Percentiles rank a stretch among this genome's conserved stretches.
Evolutionary conservation across 306 rosid genomes (phyloP).

Genomic region (Begonia peltatifolia): DNA sequence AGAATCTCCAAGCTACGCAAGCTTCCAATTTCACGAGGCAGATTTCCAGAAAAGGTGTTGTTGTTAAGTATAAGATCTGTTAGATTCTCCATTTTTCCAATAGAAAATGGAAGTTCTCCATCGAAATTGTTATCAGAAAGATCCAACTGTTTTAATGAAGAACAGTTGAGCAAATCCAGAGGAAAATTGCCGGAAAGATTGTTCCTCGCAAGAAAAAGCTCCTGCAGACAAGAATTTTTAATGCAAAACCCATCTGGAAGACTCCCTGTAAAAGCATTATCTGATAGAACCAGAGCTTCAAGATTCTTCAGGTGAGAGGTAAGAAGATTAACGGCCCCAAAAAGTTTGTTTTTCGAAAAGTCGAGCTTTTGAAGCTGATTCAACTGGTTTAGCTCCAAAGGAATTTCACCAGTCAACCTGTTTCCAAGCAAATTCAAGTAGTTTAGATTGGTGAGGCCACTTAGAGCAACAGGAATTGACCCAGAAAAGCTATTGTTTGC

Average conservation of each 20-base stretch:
- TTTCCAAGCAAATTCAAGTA: conserved; percentile 80
- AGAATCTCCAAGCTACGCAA: conserved; percentile 43
- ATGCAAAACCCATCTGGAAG: conserved; percentile 60
- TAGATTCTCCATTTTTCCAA: conserved; percentile 43
- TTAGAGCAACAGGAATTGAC: conserved; percentile 44
- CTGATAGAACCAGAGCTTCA: conserved; percentile 47
- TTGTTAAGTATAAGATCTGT: conserved; percentile 70
- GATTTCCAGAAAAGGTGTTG: conserved; percentile 62
- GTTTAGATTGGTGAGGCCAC: conserved; percentile 41
- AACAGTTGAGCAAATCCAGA: conserved; percentile 45
- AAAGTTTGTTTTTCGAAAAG: conserved; percentile 62
- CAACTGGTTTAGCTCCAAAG: conserved; percentile 48
- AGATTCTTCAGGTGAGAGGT: conserved; percentile 33
- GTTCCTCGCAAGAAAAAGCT: conserved; percentile 60
- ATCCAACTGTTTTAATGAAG: conserved; percentile 71
- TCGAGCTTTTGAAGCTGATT: conserved; percentile 53
- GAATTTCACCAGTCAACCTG: conserved; percentile 54
- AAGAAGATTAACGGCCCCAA: conserved; percentile 47
- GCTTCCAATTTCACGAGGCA: conserved; percentile 70
- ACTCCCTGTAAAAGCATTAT: conserved; percentile 61
- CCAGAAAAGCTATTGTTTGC: conserved; percentile 83
- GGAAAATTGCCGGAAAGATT: conserved; percentile 63
- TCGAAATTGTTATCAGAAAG: conserved; percentile 61
- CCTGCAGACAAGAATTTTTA: conserved; percentile 34
- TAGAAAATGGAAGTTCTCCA: conserved; percentile 51